Evolutionary conservation across 768 basidiomycete species (phyloP), one percentile per base, ranked within the genome.

Genomic region (Tulasnella sp.): DNA sequence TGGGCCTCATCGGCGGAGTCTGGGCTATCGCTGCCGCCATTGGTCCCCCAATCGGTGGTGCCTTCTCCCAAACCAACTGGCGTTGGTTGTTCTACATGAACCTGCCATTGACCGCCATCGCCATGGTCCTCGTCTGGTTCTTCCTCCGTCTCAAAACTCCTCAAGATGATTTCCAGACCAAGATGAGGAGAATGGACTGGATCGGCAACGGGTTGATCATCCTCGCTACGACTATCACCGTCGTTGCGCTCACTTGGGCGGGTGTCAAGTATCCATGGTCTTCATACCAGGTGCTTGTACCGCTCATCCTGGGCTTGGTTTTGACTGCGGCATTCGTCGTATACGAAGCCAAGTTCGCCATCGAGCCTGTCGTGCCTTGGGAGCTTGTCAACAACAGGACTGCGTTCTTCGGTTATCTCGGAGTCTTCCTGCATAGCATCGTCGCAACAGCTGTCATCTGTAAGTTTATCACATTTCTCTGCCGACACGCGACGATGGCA

Each of bases 161-260:
- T 36, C 15, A 49, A 25, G 64, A 45, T 29, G 72, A 74, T n/a
- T 67, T 74, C 72, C 39, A 37, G 38, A 45, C 15, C 64, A 74
- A 75, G 29, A 40, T 75, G 15, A 71, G 45, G 40, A 22, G 45
- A 22, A 36, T 69, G 42, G 45, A 75, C 37, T 78, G 64, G 64
- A 75, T 75, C n/a, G 86, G 87, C 38, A 87, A 86, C 72, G 52
- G 83, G 1, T 72, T 87, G 8, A 79, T 87, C 22, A 83, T 86
- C 31, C 79, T 81, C 0, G 81, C 83, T 8, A 83, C 86, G 0
- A 80, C 80, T 5, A 77, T 82, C 5, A 78, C 77, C 14, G 83
- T 85, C 49, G 80, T 88, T 40, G 86, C 80, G 0, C 80, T 89
- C 15, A 87, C 86, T 0, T 87, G 85, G 85, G 88, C 84, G 22